Evolutionary conservation across 805 yeast species (phyloP), one percentile per base, ranked within the genome.

Genomic region (Candida taoyuanica): DNA sequence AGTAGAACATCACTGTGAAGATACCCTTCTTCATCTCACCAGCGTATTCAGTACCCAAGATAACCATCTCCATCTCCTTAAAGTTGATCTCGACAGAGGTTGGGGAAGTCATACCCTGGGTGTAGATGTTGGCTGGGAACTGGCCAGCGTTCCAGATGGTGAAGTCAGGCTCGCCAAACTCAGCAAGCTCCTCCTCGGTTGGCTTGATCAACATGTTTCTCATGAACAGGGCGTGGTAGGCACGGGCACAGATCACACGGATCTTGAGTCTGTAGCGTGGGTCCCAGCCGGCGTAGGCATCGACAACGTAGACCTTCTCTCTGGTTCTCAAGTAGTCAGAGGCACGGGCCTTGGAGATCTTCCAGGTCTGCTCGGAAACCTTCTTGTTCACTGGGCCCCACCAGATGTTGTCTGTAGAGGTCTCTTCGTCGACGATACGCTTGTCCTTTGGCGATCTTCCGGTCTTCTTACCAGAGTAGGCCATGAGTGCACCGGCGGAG

Each of bases 1-100:
- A 74, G 74, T 91, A 91, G 71, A 93, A 91, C 98, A 91, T 91
- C 45, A 91, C 98, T 17, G 98, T 88, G 77, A 91, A 88, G 58
- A 91, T 88, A 71, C 98, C 98, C 74, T 91, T 91, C 75, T 91
- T 91, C 98, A 91, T 91, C 74, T 91, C 98, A 59, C 98, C 98
- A 39, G 98, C 98, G 61, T 91, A 91, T 73, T 91, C 98, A 31
- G 98, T 91, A 68, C 98, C 98, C 55, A 93, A 74, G 59, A 91
- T 93, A 48, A 91, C 88, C 98, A 93, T 91, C 72, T 93, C 98
- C 96, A 89, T 89, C 52, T 78, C 87, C 70, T 88, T 85, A 76
- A 91, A 91, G 70, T 91, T 91, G 61, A 91, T 88, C 68, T 88
- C 97, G 49, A 91, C 95, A 35, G 96, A 85, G 33, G 98, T 88